Conservation (phyloP, 2,329 filamentous ascomycete genomes). For the Sarocladium kiliense region DNA sequence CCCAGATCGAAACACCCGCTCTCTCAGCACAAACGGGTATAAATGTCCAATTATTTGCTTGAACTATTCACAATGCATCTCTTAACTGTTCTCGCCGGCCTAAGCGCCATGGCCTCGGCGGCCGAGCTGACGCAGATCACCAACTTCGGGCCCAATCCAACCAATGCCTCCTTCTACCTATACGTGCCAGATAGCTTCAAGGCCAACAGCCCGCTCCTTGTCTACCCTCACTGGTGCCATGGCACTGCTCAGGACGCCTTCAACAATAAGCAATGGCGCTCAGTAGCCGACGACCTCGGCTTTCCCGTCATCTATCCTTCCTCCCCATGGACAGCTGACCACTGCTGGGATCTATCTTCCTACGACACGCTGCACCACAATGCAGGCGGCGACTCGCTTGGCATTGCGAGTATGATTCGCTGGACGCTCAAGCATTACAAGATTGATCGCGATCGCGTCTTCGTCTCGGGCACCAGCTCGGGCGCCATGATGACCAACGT, state of each 20-base stretch:
- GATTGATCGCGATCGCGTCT: slow-evolving; percentile 42
- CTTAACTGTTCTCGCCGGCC: too few relatives aligned
- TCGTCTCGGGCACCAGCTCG: slow-evolving; percentile 44
- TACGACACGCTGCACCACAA: slow-evolving; percentile 41
- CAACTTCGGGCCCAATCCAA: slow-evolving; percentile 40
- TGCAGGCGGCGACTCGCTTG: slow-evolving; percentile 45
- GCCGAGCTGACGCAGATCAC: slow-evolving; percentile 4
- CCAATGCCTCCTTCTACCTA: slow-evolving; percentile 47
- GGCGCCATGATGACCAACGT: slow-evolving; percentile 54
- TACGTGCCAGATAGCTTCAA: slow-evolving; percentile 38
- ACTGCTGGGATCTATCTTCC: slow-evolving; percentile 57
- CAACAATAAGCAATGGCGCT: slow-evolving; percentile 45
- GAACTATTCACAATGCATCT: too few relatives aligned
- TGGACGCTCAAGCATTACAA: slow-evolving; percentile 42
- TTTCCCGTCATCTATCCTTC: slow-evolving; percentile 44
- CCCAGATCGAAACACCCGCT: too few relatives aligned
- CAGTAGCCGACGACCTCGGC: slow-evolving; percentile 46
- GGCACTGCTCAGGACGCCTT: slow-evolving; percentile 47
- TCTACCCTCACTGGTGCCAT: slow-evolving; percentile 54
- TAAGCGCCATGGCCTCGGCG: not conserved
- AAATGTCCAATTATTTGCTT: too few relatives aligned
- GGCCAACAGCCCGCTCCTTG: slow-evolving; percentile 40
- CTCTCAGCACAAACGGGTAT: too few relatives aligned
- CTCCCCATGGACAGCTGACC: slow-evolving; percentile 30
- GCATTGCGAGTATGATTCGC: slow-evolving; percentile 48